These are phyloP conservation scores for Blastocrithidia nonstop DNA, from an alignment of 208 protist genomes.

Conservation along the genomic window DNA sequence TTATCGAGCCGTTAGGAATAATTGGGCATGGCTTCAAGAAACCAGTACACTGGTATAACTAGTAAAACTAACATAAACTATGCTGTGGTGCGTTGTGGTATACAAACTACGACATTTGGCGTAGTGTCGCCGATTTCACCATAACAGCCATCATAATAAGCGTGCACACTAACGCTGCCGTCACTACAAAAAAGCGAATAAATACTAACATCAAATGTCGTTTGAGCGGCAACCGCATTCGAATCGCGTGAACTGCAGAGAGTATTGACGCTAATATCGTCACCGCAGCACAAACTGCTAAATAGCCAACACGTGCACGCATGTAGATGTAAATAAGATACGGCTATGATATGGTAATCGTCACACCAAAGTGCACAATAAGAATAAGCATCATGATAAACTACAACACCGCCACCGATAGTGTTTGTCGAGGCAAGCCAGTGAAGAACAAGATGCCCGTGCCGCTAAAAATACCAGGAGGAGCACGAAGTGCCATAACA, in stretches of 20 bases:
- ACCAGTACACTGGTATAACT: not conserved
- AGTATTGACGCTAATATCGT: constrained; percentile 11
- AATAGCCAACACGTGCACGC: constrained; percentile 4
- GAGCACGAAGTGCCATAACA: constrained; percentile 16
- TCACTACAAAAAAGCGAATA: constrained; percentile 7
- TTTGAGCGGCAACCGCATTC: constrained; percentile 26
- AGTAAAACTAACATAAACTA: constrained; percentile 14
- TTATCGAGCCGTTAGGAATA: no score
- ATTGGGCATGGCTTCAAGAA: no score
- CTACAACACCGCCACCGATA: constrained; percentile 33
- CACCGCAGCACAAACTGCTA: constrained; percentile 16
- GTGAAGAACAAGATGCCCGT: constrained; percentile 58
- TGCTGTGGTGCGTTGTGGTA: not conserved
- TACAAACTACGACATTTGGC: constrained; percentile 1
- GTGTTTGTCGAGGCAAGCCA: constrained; percentile 40
- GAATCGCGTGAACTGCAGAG: constrained; percentile 24
- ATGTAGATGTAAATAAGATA: constrained; percentile 12
- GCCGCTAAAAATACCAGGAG: constrained; percentile 20
- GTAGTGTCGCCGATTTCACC: constrained; percentile 7
- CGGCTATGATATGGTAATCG: constrained; percentile 13
- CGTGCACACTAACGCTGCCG: constrained; percentile 13
- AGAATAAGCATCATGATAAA: constrained; percentile 11
- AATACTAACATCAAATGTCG: constrained; percentile 2
- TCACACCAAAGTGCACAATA: not conserved
- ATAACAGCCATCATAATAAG: constrained; percentile 23